Evolutionary conservation across 352 stramenopile species (phyloP), one percentile per base, ranked within the genome.

Genomic region (Thalassiosira exigua): DNA sequence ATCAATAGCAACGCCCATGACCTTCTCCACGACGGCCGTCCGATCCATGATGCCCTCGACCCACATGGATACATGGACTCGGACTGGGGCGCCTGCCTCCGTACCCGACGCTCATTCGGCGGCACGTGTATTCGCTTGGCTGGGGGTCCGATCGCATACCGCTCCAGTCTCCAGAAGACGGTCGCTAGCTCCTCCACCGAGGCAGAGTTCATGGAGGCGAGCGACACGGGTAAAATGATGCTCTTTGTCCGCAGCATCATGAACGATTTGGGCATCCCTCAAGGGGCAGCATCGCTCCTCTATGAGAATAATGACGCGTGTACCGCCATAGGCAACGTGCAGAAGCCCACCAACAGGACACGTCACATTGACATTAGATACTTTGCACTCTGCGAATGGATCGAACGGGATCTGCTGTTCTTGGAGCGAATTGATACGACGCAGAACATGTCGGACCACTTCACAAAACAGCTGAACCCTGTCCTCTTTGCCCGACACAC

Each of bases 341-440:
- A 58, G n/a, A 75, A 70, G 52, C 59, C 75, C 12, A 76, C 72
- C 14, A 3, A 42, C 32, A 41, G 64, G 0, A 85, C 69, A 12
- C n/a, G 69, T 19, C 79, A 87, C 24, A 66, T 87, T 9, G 79
- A 87, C 41, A 79, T 84, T 7, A 48, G 56, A 56, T 54, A 71
- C 22, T 72, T 70, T 33, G 67, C 58, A 9, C 21, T 86, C 0
- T 64, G 52, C 41, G 69, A 79, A 44, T 81, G 75, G 70, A 33
- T 82, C 32, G 65, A 81, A 26, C 0, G 70, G 5, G 61, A 80
- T 22, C 52, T 80, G 0, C 30, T 81, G 0, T 19, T 46, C 12
- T 24, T 75, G 1, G 60, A 62, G 30, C 9, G 71, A 2, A 52
- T 80, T 1, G 48, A 67, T 19, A 80, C 71, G 1, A 29, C 52